Evolutionary conservation across 208 protist species (phyloP).

Genomic region (Trypanosoma grayi): DNA sequence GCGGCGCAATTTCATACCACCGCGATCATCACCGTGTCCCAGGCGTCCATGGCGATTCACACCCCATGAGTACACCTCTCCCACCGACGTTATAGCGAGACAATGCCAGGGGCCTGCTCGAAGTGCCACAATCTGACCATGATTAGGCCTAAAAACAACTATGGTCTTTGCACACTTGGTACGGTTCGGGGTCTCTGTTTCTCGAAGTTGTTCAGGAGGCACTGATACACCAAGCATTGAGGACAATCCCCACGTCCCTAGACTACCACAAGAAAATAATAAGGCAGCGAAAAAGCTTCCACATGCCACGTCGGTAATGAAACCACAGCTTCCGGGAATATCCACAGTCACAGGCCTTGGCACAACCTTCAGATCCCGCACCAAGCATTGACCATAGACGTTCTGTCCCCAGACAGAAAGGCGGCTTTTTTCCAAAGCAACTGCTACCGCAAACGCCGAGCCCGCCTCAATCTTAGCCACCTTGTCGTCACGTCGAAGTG

Average conservation of each 20-base stretch:
- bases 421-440: slow-evolving; percentile 25
- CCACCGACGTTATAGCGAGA: slow-evolving; percentile 43
- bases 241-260: slow-evolving; percentile 56
- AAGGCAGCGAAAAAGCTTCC: slow-evolving; percentile 48
- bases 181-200: slow-evolving; percentile 27
- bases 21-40: slow-evolving; percentile 47
- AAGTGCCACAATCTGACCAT: slow-evolving; percentile 19
- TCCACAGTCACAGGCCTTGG: slow-evolving; percentile 5
- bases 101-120: slow-evolving; percentile 63
- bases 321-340: slow-evolving; percentile 5
- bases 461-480: slow-evolving; percentile 44
- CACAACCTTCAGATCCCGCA: slow-evolving; percentile 19
- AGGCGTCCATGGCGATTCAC: slow-evolving; percentile 48
- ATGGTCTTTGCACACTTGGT: slow-evolving; percentile 36
- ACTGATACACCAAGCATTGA: slow-evolving; percentile 45
- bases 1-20: slow-evolving; percentile 36
- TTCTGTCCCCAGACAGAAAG: slow-evolving; percentile 81
- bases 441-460: slow-evolving; percentile 35
- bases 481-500: slow-evolving; percentile 30
- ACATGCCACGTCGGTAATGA: slow-evolving; percentile 46
- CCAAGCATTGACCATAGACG: slow-evolving; percentile 65
- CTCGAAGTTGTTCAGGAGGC: slow-evolving; percentile 19
- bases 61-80: slow-evolving; percentile 76
- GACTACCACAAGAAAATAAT: slow-evolving; percentile 42
- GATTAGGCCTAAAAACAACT: slow-evolving; percentile 21